Evolutionary conservation across 192 early-diverging fungal species (phyloP).

Genomic region (Coemansia furcata): DNA sequence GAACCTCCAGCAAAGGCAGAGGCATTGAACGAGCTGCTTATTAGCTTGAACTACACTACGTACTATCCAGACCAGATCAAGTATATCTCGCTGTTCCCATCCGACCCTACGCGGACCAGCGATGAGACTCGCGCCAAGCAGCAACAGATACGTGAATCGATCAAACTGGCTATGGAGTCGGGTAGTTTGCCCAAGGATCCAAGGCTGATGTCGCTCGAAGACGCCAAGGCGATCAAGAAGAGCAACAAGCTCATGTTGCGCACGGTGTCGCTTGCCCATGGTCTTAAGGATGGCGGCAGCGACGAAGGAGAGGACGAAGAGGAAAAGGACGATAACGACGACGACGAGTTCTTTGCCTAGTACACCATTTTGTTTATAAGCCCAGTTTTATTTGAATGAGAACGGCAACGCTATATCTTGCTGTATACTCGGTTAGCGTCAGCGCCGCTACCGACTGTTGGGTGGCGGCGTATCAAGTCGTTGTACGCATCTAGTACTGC

Average conservation of each 20-base stretch:
- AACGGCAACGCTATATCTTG: conserved; percentile 1
- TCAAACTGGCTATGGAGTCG: conserved; percentile 26
- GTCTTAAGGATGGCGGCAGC: neutral
- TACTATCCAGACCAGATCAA: conserved; percentile 48
- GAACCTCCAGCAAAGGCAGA: neutral
- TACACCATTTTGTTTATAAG: neutral
- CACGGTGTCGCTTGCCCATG: conserved; percentile 25
- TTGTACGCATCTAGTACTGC: conserved; percentile 5
- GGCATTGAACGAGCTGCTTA: conserved; percentile 7
- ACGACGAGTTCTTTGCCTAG: conserved; percentile 45
- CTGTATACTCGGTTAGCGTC: conserved; percentile 24
- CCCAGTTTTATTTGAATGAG: neutral
- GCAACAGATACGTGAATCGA: conserved; percentile 10
- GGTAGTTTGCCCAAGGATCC: conserved; percentile 35
- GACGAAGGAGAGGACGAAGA: neutral
- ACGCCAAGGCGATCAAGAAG: conserved; percentile 35
- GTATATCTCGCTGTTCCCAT: conserved; percentile 47
- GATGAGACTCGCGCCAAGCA: conserved; percentile 20
- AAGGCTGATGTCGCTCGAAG: conserved; percentile 13
- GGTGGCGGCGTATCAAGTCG: conserved; percentile 17
- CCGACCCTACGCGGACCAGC: conserved; percentile 25
- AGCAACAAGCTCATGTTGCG: conserved; percentile 27
- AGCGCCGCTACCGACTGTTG: conserved; percentile 10
- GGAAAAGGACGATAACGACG: neutral
- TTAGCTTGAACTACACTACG: conserved; percentile 43